Evolutionary conservation across 768 basidiomycete species (phyloP), one percentile per base, ranked within the genome.

Genomic region (Fistulinella prunicolor): DNA sequence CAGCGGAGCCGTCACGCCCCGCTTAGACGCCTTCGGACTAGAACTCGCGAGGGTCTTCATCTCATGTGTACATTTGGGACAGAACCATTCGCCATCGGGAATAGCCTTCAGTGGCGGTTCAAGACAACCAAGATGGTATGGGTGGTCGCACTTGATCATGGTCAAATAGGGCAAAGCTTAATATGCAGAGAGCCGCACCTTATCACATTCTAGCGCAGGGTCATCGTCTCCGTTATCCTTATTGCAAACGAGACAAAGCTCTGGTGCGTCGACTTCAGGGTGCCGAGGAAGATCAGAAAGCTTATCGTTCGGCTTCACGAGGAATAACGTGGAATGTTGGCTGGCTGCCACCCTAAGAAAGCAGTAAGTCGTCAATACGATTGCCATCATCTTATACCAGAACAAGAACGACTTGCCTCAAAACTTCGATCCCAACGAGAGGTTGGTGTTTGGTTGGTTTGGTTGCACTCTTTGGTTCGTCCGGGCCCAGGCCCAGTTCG

Each of bases 31-130:
- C 39, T 52, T 56, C 35, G 57, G 45, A 37, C 50, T 21, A 17
- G 44, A 37, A 51, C 20, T 55, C 35, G 57, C 54, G 22, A 63
- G 77, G 6, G 78, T 79, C 9, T 78, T 79, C 4, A 83, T 83
- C 19, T 79, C 75, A 28, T 73, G 73, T 9, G 69, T 66, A 61
- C 93, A 95, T 47, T 80, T 73, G 0, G 86, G 82, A 59, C 93
- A 95, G 74, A 92, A 92, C 92, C 93, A 94, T 70, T 94, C 89
- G 30, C 89, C 94, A 28, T 88, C 86, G 0, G 94, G 94, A 16
- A 94, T 73, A 4, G 75, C 80, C 14, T 70, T 64, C 38, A 98
- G 69, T 2, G 93, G 90, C 16, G 93, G 92, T 36, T 73, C 70
- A 38, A 94, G 79, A 65, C 94, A 98, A 12, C 74, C 74, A 13